Evolutionary conservation across 805 yeast genomes (phyloP), one percentile per base, ranked within the genome.

Genomic region (Candida palmyrensis): DNA sequence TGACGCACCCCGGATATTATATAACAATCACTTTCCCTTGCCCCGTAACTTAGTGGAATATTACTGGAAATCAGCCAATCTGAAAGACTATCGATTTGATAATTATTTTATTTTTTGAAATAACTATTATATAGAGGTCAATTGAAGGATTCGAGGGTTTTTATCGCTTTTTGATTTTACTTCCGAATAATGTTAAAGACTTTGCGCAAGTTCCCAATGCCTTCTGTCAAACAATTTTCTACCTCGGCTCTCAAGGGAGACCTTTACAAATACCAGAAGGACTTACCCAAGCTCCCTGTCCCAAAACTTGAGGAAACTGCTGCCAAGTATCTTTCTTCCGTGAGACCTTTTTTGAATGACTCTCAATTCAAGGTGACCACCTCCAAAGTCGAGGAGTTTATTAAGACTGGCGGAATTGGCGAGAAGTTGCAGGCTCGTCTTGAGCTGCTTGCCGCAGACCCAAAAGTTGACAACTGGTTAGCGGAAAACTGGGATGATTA

Each of bases 401-500:
- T 75, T 23, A 55, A 59, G 18, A 62, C 78, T 18, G 75, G 77
- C 23, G 87, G 86, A 6, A 65, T 66, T 28, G 87, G 92, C 12
- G 77, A 76, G 34, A 62, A 55, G 20, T 71, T 90, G 41, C 97
- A 90, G 54, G 43, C 66, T 36, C 72, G 89, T 39, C 70, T 90
- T 33, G 51, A 57, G 23, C 62, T 69, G 17, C 75, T 77, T 44
- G 80, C 90, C 18, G 47, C 60, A 19, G 71, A 59, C 33, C 74
- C 76, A 41, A 61, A 51, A 34, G 66, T 62, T 36, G 80, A 87
- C 53, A 90, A 90, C 58, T 90, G 98, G 98, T 70, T 90, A 49
- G 75, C 83, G 29, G 81, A 76, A 39, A 87, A 82, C 72, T 90
- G 98, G 98, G 95, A 90, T 57, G 82, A 84, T 48, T 85, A 83